Evolutionary conservation across 306 rosid species (phyloP).

Genomic region (Vigna hirtella): DNA sequence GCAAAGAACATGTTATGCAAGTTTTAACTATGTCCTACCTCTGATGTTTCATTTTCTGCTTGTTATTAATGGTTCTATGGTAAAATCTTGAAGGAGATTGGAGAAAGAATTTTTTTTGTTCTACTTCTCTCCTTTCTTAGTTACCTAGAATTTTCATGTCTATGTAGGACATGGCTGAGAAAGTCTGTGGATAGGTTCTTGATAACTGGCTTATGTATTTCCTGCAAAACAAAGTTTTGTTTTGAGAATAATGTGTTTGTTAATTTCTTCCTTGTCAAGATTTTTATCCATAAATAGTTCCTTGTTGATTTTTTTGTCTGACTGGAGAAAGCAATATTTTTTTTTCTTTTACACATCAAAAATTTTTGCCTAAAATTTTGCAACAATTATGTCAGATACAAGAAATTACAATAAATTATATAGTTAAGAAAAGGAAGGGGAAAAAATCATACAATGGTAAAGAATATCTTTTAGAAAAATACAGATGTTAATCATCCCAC

Average conservation of each 20-base stretch:
- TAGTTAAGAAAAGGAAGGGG: too few relatives aligned
- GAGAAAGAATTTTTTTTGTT: slow-evolving; percentile 19
- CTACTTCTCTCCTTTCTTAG: background rate
- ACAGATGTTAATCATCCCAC: background rate
- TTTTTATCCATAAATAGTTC: background rate
- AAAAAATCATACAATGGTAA: too few relatives aligned
- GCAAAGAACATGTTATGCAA: background rate
- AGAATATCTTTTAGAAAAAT: too few relatives aligned
- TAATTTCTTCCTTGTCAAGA: background rate
- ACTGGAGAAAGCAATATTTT: background rate
- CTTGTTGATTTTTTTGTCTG: background rate
- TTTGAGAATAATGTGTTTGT: background rate
- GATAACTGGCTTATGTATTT: background rate
- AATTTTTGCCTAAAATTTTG: too few relatives aligned
- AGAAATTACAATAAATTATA: background rate
- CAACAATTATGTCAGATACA: too few relatives aligned
- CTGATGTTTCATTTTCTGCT: background rate
- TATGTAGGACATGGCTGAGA: background rate
- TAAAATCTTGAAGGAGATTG: slow-evolving; percentile 29
- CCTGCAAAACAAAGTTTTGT: background rate
- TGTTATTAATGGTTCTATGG: background rate
- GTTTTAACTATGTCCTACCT: background rate
- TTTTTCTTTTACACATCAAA: background rate
- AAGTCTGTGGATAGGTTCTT: slow-evolving; percentile 26
- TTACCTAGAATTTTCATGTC: background rate